Percentiles rank a stretch among this genome's conserved stretches.
These are phyloP conservation scores for Hypoxylon lienhwacheense DNA, from an alignment of 495 filamentous ascomycete genomes.

Conservation along the genomic window DNA sequence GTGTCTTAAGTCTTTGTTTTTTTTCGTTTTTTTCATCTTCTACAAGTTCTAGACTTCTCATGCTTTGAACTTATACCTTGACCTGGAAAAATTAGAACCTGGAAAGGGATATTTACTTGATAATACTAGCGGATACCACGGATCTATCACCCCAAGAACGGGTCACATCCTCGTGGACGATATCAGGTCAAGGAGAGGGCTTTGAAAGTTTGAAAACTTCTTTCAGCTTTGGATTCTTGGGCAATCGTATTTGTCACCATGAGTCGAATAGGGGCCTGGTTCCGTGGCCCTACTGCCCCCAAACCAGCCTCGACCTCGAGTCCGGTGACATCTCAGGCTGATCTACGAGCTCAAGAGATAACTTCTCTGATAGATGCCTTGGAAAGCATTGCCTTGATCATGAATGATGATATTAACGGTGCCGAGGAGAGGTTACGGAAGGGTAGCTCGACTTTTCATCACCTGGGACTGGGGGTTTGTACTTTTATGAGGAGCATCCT, in stretches of 20 bases:
- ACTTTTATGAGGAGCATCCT: constrained; percentile 83
- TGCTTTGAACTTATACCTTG: neutral
- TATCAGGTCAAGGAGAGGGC: no score
- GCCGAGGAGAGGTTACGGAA: constrained; percentile 74
- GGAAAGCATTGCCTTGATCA: constrained; percentile 60
- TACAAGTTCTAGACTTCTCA: neutral
- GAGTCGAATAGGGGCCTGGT: constrained; percentile 39
- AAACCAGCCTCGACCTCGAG: constrained; percentile 30
- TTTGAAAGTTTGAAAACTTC: no score
- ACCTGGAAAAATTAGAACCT: constrained; percentile 1
- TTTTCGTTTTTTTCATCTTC: no score
- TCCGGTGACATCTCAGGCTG: constrained; percentile 24
- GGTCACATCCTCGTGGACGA: neutral
- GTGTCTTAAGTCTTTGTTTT: constrained; percentile 6
- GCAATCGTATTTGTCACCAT: constrained; percentile 12
- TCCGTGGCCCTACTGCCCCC: constrained; percentile 35
- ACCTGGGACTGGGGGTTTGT: constrained; percentile 79
- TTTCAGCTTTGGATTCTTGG: neutral
- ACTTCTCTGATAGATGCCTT: constrained; percentile 55
- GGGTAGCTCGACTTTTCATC: constrained; percentile 86
- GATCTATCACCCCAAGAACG: neutral
- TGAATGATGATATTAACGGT: constrained; percentile 90
- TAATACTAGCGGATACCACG: neutral
- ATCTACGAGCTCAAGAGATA: constrained; percentile 35
- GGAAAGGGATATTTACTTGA: neutral